These are phyloP conservation scores for Ascochyta rabiei DNA, from an alignment of 2,329 filamentous ascomycete species.

Conservation along the genomic window DNA sequence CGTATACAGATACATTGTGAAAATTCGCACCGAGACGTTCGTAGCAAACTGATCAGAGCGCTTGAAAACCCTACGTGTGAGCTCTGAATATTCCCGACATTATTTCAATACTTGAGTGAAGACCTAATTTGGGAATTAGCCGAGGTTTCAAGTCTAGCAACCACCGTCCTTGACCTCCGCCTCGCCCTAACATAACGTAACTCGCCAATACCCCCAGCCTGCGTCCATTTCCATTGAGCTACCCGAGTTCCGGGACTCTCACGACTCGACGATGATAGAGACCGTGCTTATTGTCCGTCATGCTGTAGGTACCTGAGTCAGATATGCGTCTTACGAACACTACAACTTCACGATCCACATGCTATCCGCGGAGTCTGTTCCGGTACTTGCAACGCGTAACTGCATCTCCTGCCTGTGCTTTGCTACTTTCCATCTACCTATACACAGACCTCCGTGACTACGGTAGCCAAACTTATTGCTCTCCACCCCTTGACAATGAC, in stretches of 20 bases:
- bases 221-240: neutral
- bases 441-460: slow-evolving; percentile 8
- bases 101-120: neutral
- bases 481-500: slow-evolving; percentile 20
- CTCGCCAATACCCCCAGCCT: slow-evolving; percentile 1
- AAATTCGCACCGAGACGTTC: neutral
- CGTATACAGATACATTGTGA: neutral
- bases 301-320: slow-evolving; percentile 52
- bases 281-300: slow-evolving; percentile 58
- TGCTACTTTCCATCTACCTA: slow-evolving; percentile 4
- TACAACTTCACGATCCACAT: slow-evolving; percentile 16
- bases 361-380: slow-evolving; percentile 14
- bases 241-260: neutral
- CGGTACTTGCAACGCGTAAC: slow-evolving; percentile 3
- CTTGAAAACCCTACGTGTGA: neutral
- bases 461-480: slow-evolving; percentile 13
- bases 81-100: neutral
- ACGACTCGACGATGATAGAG: slow-evolving; percentile 48
- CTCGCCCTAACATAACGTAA: slow-evolving; percentile 4
- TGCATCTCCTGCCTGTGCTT: slow-evolving; percentile 17
- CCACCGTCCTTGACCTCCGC: neutral
- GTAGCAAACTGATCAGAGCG: neutral
- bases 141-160: slow-evolving; percentile 6
- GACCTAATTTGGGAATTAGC: slow-evolving; percentile 7
- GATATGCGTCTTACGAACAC: slow-evolving; percentile 9